phyloP scores from a whole-genome alignment of 73 alveolate genomes.

The Paramecium caudatum region DNA sequence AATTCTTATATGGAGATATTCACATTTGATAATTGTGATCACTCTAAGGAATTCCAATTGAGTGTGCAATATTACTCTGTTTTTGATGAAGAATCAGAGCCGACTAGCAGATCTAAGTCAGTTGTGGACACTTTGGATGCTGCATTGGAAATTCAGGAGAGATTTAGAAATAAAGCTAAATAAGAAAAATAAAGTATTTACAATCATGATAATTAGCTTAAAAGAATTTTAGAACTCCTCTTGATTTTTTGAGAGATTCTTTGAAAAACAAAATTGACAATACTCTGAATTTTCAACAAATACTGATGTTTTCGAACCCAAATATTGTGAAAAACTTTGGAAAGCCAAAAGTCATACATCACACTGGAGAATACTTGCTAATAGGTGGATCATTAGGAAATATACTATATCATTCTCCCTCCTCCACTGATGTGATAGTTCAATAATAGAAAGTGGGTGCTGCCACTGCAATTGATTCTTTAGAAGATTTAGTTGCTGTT shows the following conservation, averaged over 20 bases:
- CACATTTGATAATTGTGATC: constrained; percentile 55
- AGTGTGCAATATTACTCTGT: background rate
- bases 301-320: background rate
- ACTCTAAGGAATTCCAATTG: constrained; percentile 30
- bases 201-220: background rate
- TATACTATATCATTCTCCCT: constrained; percentile 10
- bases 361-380: background rate
- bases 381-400: constrained; percentile 68
- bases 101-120: background rate
- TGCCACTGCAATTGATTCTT: constrained; percentile 36
- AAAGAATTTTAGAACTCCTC: constrained; percentile 47
- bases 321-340: constrained; percentile 20
- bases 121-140: constrained; percentile 22
- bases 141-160: constrained; percentile 25
- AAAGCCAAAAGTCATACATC: constrained; percentile 35
- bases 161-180: constrained; percentile 6
- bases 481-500: background rate
- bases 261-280: constrained; percentile 22
- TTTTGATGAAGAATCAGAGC: constrained; percentile 14
- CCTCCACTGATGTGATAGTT: background rate
- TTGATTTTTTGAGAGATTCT: constrained; percentile 26
- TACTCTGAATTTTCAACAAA: background rate
- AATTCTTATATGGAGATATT: constrained; percentile 15
- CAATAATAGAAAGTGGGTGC: constrained; percentile 33
- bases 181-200: constrained; percentile 14